These are phyloP conservation scores for Psidium friedrichsthalianum DNA, from an alignment of 345 rosid species.

Conservation along the genomic window DNA sequence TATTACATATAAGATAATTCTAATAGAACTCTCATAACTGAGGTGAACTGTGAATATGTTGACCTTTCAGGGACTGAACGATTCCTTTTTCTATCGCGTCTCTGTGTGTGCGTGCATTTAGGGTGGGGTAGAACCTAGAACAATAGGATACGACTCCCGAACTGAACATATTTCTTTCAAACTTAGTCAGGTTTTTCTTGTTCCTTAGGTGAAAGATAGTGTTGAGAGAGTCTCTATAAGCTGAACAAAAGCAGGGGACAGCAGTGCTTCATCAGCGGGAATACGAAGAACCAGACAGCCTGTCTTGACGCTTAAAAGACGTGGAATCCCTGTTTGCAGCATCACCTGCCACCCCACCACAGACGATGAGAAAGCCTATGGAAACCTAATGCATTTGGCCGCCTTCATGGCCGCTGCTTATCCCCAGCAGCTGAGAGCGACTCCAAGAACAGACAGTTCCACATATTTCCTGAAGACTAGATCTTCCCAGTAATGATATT, in stretches of 20 bases:
- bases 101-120: background rate
- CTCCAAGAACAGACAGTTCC: constrained; percentile 17
- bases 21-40: background rate
- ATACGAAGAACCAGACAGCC: constrained; percentile 86
- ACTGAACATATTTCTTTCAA: background rate
- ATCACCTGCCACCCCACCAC: constrained; percentile 11
- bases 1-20: background rate
- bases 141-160: background rate
- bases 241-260: constrained; percentile 71
- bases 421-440: constrained; percentile 89
- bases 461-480: background rate
- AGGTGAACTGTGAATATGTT: background rate
- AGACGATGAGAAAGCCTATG: constrained; percentile 23
- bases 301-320: constrained; percentile 59
- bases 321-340: constrained; percentile 64
- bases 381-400: constrained; percentile 59
- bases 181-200: background rate
- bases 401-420: constrained; percentile 80
- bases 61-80: background rate
- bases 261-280: constrained; percentile 61
- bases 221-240: constrained; percentile 91
- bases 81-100: background rate
- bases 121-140: background rate
- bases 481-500: background rate
- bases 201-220: constrained; percentile 51